Percentiles rank a stretch among this genome's conserved stretches.
These are phyloP conservation scores for Phytophthora citricola DNA, from an alignment of 352 stramenopile genomes.

Conservation along the genomic window DNA sequence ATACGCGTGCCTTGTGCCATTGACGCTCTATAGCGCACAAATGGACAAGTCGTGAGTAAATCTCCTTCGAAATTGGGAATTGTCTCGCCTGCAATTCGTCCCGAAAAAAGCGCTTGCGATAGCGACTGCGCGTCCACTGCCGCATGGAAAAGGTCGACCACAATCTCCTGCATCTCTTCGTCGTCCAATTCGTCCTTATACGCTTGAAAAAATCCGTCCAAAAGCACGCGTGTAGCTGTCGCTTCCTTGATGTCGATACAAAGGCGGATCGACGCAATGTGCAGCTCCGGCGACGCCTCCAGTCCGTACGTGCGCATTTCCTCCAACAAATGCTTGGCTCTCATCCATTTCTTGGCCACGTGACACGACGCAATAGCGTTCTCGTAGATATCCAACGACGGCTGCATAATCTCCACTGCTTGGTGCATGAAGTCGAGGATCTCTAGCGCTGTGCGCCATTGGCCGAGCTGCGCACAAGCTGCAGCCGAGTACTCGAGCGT, in stretches of 20 bases:
- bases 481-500: conserved; percentile 71
- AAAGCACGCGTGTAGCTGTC: conserved; percentile 58
- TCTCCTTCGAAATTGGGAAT: conserved; percentile 37
- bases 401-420: conserved; percentile 73
- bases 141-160: conserved; percentile 51
- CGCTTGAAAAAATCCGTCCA: conserved; percentile 49
- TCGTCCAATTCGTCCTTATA: conserved; percentile 46
- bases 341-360: conserved; percentile 69
- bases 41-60: conserved; percentile 57
- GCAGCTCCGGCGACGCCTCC: conserved; percentile 59
- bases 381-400: conserved; percentile 73
- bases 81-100: conserved; percentile 50
- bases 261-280: conserved; percentile 57
- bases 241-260: conserved; percentile 58
- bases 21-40: conserved; percentile 53
- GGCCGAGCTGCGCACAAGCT: conserved; percentile 61
- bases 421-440: conserved; percentile 78
- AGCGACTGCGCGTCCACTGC: conserved; percentile 53
- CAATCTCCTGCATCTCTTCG: conserved; percentile 46
- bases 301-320: conserved; percentile 63
- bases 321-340: conserved; percentile 70
- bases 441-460: conserved; percentile 62
- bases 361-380: conserved; percentile 69
- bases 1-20: conserved; percentile 61
- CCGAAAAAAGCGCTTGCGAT: conserved; percentile 64